phyloP scores from a whole-genome alignment of 371 early-diverging fungal genomes.

The Basidiobolus meristosporus region DNA sequence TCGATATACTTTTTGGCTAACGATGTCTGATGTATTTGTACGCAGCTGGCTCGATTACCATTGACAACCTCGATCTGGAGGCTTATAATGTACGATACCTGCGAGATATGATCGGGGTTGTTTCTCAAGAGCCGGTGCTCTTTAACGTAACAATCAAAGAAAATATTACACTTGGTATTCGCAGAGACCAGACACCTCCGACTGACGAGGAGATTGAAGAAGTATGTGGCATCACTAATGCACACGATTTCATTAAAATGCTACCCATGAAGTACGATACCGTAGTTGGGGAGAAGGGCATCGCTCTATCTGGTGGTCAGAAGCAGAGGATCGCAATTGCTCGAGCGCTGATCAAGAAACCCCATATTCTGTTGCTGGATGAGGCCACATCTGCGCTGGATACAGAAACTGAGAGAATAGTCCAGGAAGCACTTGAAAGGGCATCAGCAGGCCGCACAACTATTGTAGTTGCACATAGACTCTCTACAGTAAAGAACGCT shows the following conservation, averaged over 20 bases:
- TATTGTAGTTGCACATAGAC: slow-evolving; percentile 84
- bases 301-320: slow-evolving; percentile 43
- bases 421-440: slow-evolving; percentile 39
- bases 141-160: slow-evolving; percentile 65
- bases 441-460: slow-evolving; percentile 75
- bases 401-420: slow-evolving; percentile 58
- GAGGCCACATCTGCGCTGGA: slow-evolving; percentile 29
- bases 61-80: not conserved
- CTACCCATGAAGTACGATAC: slow-evolving; percentile 49
- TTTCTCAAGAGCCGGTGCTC: slow-evolving; percentile 68
- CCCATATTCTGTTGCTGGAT: slow-evolving; percentile 55
- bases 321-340: no score
- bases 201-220: slow-evolving; percentile 28
- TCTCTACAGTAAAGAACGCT: slow-evolving; percentile 61
- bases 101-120: slow-evolving; percentile 28
- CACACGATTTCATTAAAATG: slow-evolving; percentile 32
- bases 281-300: slow-evolving; percentile 46
- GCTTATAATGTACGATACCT: not conserved
- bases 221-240: slow-evolving; percentile 40
- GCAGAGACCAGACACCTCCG: slow-evolving; percentile 31
- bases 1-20: not conserved
- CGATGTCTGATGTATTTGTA: not conserved
- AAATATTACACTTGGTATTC: slow-evolving; percentile 50
- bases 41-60: not conserved
- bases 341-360: slow-evolving; percentile 58